A percentile compares a stretch with the other conserved stretches of the same genome.
Conservation (phyloP, 2,329 filamentous ascomycete genomes). For the Clarireedia hainanense region DNA sequence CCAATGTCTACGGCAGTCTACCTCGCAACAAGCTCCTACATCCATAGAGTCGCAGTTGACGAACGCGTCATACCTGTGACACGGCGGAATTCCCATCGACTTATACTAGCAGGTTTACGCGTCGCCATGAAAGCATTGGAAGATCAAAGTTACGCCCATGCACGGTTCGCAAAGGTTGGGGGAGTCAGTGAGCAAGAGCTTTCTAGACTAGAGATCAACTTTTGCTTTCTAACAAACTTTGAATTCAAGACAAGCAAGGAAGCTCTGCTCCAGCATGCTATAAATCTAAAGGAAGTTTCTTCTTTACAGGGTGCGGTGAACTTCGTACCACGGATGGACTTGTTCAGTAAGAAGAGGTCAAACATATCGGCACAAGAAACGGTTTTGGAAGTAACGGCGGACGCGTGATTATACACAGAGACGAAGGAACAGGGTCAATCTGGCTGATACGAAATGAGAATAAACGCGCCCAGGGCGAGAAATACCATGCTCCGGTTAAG, state of each 20-base stretch:
- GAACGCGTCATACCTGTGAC: conserved; percentile 77
- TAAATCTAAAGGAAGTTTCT: conserved; percentile 31
- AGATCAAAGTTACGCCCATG: conserved; percentile 80
- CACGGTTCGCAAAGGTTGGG: conserved; percentile 76
- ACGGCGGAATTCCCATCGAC: conserved; percentile 73
- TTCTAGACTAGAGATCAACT: conserved; percentile 78
- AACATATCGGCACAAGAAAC: conserved; percentile 19
- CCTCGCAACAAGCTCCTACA: conserved; percentile 80
- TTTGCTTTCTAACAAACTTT: conserved; percentile 80
- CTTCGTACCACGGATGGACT: conserved; percentile 24
- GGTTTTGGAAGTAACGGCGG: conserved; percentile 22
- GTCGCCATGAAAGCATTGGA: conserved; percentile 95
- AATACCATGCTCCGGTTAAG: too few species aligned
- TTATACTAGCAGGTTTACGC: conserved; percentile 74
- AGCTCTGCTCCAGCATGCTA: conserved; percentile 44
- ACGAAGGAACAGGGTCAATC: background rate
- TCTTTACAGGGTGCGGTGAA: conserved; percentile 28
- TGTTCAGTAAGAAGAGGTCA: conserved; percentile 19
- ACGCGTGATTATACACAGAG: conserved; percentile 8
- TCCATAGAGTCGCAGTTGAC: conserved; percentile 70
- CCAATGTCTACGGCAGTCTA: conserved; percentile 93
- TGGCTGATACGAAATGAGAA: too few species aligned
- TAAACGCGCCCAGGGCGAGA: too few species aligned
- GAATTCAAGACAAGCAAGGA: conserved; percentile 60
- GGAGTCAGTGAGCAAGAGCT: conserved; percentile 79